Base-by-base conservation (phyloP, 331 rosid species). In the Prunus yedoensis region DNA sequence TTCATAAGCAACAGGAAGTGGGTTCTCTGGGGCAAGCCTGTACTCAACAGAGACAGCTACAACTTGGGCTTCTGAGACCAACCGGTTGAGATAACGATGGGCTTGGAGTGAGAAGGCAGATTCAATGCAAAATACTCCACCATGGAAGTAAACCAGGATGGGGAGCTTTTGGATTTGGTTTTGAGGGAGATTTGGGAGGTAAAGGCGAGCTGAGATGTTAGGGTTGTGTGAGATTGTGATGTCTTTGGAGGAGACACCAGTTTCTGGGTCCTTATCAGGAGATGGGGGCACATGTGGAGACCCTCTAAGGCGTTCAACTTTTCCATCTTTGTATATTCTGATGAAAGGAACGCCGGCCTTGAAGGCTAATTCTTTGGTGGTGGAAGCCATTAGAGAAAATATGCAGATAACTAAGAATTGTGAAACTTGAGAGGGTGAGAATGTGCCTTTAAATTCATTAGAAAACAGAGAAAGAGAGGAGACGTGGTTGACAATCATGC, bases 231-330 rank as follows among this genome's bases (percentile, higher is more conserved):
- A 83, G 69, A 89, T 74, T 25, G 74, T 56, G 11, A 87, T 65
- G 87, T 89, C 91, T 82, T 85, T 89, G 15, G 91, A 85, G 35
- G 90, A 83, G 16, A 89, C 91, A 14, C 69, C 61, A 5, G 91
- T 85, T 57, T 79, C 58, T 1, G 83, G 66, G 52, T 87, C 88
- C 13, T 67, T 3, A 51, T 51, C 20, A 6, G 14, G 80, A 30
- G 82, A 51, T 0, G 87, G 85, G 38, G 87, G 87, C 0, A 87
- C 86, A 3, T 23, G 4, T 0, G 87, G 66, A 8, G 88, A 83
- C 17, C 75, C 86, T 4, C 74, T 2, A 21, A 75, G 58, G 30
- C 85, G 89, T 47, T 89, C 89, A 0, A 85, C 83, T 0, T 86
- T 68, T 62, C 90, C 91, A 10, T 89, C 90, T 47, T 74, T 80